Percentiles rank a stretch among this genome's conserved stretches.
Evolutionary conservation across 2,329 filamentous ascomycete genomes (phyloP).

Genomic region (Botryotinia convoluta): DNA sequence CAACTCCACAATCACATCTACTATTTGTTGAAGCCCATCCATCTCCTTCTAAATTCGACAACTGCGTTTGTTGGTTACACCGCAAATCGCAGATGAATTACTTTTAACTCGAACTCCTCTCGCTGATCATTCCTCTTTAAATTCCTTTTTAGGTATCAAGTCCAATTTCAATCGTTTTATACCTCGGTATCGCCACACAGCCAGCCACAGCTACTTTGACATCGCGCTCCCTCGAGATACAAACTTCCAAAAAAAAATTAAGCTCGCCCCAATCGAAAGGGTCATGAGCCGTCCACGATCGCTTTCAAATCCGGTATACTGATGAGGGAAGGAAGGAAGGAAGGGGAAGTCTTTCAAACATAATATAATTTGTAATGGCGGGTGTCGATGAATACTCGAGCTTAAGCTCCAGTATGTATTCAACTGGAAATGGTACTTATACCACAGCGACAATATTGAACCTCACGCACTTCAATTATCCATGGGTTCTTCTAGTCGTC

Average conservation of each 20-base stretch:
- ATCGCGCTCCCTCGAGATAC: background rate
- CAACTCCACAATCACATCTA: conserved; percentile 4
- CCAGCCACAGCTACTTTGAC: conserved; percentile 4
- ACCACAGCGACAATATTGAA: conserved; percentile 30
- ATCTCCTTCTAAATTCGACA: conserved; percentile 1
- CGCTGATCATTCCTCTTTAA: conserved; percentile 17
- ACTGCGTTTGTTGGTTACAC: conserved; percentile 11
- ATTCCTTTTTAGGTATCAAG: conserved; percentile 12
- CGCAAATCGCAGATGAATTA: conserved; percentile 15
- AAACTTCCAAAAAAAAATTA: background rate
- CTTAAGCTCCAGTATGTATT: conserved; percentile 23
- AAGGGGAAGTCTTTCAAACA: conserved; percentile 23
- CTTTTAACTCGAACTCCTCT: conserved; percentile 1
- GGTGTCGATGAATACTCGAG: conserved; percentile 30
- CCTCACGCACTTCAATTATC: conserved; percentile 49
- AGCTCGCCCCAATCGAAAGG: conserved; percentile 17
- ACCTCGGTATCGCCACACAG: conserved; percentile 15
- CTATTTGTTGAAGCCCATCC: conserved; percentile 11
- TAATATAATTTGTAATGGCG: conserved; percentile 37
- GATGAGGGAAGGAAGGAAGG: conserved; percentile 34
- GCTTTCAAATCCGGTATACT: conserved; percentile 29
- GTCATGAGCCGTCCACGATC: conserved; percentile 28
- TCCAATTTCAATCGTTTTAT: conserved; percentile 9
- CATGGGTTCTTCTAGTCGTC: conserved; percentile 61
- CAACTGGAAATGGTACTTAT: conserved; percentile 24